A percentile compares a stretch with the other conserved stretches of the same genome.
Conservation (phyloP, 2,329 filamentous ascomycete species). For the Paraphoma chrysanthemicola region DNA sequence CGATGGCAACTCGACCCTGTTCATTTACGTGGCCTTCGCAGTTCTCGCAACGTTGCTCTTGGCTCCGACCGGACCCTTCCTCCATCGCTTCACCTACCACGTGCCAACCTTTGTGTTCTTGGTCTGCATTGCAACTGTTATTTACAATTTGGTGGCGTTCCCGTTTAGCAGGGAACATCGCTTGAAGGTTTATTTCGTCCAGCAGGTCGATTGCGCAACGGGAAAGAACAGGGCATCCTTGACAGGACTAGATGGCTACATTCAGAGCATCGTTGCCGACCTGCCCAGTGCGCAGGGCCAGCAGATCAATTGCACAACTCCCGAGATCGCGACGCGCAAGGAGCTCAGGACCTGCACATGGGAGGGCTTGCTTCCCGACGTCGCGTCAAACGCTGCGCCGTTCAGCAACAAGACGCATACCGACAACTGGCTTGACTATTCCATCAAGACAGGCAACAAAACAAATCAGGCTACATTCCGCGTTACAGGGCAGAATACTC, state of each 20-base stretch:
- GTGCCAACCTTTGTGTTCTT: slow-evolving; percentile 78
- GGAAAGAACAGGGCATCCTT: slow-evolving; percentile 71
- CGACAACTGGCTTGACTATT: slow-evolving; percentile 69
- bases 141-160: slow-evolving; percentile 87
- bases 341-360: slow-evolving; percentile 74
- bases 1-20: slow-evolving; percentile 77
- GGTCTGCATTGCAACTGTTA: slow-evolving; percentile 75
- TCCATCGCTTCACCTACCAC: slow-evolving; percentile 85
- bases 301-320: slow-evolving; percentile 48
- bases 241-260: slow-evolving; percentile 44
- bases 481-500: slow-evolving; percentile 76
- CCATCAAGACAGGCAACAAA: slow-evolving; percentile 57
- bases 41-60: slow-evolving; percentile 74
- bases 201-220: slow-evolving; percentile 76
- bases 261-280: slow-evolving; percentile 65
- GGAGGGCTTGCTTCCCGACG: slow-evolving; percentile 70
- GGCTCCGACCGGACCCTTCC: slow-evolving; percentile 79
- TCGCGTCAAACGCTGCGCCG: slow-evolving; percentile 56
- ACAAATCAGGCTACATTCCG: slow-evolving; percentile 67
- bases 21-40: slow-evolving; percentile 75
- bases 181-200: slow-evolving; percentile 87
- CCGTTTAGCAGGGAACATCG: slow-evolving; percentile 82
- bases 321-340: slow-evolving; percentile 51
- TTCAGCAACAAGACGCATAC: slow-evolving; percentile 35
- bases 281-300: slow-evolving; percentile 75